Evolutionary conservation across 768 basidiomycete species (phyloP), one percentile per base, ranked within the genome.

Genomic region (Termitomyces sp.): DNA sequence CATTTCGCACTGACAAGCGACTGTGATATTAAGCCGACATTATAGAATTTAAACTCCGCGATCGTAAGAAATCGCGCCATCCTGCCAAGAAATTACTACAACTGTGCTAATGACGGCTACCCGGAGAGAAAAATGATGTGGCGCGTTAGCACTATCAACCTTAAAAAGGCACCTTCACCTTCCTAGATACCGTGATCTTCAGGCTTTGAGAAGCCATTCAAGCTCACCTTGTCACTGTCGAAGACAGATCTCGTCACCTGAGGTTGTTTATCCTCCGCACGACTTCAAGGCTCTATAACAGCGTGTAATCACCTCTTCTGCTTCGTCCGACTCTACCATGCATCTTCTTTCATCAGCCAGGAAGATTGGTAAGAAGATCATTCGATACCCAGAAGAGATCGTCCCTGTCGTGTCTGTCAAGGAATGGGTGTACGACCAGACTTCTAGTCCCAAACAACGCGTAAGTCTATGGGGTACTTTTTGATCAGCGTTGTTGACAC

Each of bases 341-440:
- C 55, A 62, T 57, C 49, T 60, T 28, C 60, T 61, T 59, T 57
- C 65, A 31, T 56, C 73, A 30, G 73, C 71, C 21, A 84, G 80
- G 67, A 74, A 71, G 28, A 59, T 78, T 41, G 80, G 78, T 30
- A 89, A 89, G 70, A 77, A 75, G 47, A 59, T 83, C 43, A 75
- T 91, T 46, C 80, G 71, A 7, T 76, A 86, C 62, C 83, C 86
- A 8, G 85, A 89, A 53, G 72, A 83, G 8, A 65, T 68, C 10
- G 79, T 85, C 6, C 81, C 86, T 23, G 73, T 85, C 43, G 73
- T 90, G 46, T 79, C 86, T n/a, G 73, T 77, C 41, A 69, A 71
- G 8, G 79, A 86, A 50, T 92, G 81, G 73, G 48, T 85, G 43
- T 63, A 64, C 10, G 63, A 67, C 21, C 70, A 75, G 47, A 62